Percentiles rank a stretch among this genome's conserved stretches.
Conservation (phyloP, 352 stramenopile genomes). For the Pythium dissotocum region DNA sequence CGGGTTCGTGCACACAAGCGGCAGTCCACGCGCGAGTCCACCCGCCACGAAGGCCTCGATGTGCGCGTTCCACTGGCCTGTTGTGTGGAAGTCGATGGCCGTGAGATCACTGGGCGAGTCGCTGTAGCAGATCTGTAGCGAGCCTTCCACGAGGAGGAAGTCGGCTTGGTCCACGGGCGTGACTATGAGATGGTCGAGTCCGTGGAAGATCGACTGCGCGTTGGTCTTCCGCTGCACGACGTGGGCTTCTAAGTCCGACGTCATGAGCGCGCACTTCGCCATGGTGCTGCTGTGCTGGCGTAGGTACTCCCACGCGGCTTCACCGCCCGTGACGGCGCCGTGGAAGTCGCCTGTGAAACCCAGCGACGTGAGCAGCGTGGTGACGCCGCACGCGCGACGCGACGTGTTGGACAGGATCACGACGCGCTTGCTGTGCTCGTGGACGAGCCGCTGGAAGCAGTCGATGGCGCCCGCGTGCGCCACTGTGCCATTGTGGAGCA, state of each 20-base stretch:
- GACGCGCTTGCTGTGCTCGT: constrained; percentile 57
- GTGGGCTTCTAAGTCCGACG: constrained; percentile 34
- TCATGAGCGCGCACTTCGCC: constrained; percentile 44
- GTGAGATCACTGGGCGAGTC: constrained; percentile 32
- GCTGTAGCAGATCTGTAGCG: constrained; percentile 54
- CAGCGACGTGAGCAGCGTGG: constrained; percentile 53
- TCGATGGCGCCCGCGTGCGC: constrained; percentile 64
- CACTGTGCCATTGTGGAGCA: constrained; percentile 88
- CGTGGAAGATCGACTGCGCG: constrained; percentile 48
- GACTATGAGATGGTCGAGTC: constrained; percentile 43
- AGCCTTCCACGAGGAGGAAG: constrained; percentile 61
- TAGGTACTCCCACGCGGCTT: constrained; percentile 51
- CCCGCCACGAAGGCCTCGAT: constrained; percentile 48
- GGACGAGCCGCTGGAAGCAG: constrained; percentile 59
- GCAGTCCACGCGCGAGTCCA: constrained; percentile 55
- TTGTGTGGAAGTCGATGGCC: constrained; percentile 46
- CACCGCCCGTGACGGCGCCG: constrained; percentile 53
- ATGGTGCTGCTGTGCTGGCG: constrained; percentile 28
- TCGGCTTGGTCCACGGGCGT: constrained; percentile 41
- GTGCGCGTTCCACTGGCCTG: constrained; percentile 39
- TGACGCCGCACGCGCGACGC: constrained; percentile 52
- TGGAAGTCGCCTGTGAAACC: constrained; percentile 68
- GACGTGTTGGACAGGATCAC: constrained; percentile 91
- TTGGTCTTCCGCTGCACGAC: constrained; percentile 38
- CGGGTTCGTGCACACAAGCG: constrained; percentile 87